Evolutionary conservation across 2,329 filamentous ascomycete genomes (phyloP), one percentile per base, ranked within the genome.

Genomic region (Coniochaeta sp.): DNA sequence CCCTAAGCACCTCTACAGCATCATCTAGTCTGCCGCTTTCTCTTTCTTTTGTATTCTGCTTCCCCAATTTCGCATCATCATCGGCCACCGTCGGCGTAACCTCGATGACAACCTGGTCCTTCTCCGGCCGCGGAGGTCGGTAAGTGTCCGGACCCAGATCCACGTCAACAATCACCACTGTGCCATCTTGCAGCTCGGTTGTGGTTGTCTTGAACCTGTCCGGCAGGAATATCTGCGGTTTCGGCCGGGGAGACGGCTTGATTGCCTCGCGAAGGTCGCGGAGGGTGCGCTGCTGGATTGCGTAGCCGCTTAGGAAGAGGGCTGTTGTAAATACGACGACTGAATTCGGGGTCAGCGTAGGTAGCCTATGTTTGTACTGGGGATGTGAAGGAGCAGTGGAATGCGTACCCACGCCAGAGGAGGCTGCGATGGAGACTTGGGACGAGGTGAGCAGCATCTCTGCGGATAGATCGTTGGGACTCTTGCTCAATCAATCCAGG

Each of bases 231-330:
- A 79, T 74, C 62, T 79, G 77, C 6, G 80, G 79, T 1, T 76
- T 76, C 6, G 79, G 76, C 9, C 69, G 75, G 69, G 78, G 72
- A 64, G 79, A 70, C 58, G 79, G 81, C 65, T 81, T 82, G 67
- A 96, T 88, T 19, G 89, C 89, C 60, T 81, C 78, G 67, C 93
- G 89, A 34, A 97, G 81, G 67, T 88, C 88, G 63, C 83, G 84
- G 5, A 96, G 84, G 0, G 91, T 95, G 67, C 91, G 86, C 73
- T 97, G 93, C 69, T 97, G 93, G 59, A 96, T 82, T 3, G 87
- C 83, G 72, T 96, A 96, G 68, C 93, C 93, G 58, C 90, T 91
- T 34, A 96, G 80, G 73, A 97, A 97, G 28, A 97, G 85, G 5
- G 92, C 84, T 40, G 87, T 73, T 3, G 92, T 96, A 74, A 91